A percentile compares a stretch with the other conserved stretches of the same genome.
These are phyloP conservation scores for Coniella vitis DNA, from an alignment of 2,329 filamentous ascomycete species.

Conservation along the genomic window DNA sequence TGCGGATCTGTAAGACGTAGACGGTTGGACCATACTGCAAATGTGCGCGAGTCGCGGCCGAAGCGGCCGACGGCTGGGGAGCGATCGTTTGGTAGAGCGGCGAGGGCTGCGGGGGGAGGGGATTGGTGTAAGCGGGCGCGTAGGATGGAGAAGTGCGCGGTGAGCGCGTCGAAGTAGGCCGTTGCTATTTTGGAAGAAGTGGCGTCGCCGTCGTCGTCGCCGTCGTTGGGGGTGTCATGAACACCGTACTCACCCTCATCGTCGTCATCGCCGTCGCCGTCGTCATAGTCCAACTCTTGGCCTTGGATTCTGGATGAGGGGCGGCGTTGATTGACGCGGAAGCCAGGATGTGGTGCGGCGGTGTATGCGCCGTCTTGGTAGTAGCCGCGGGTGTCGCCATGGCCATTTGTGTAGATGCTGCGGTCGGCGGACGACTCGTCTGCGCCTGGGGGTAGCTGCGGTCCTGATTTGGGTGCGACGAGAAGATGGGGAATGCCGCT, in stretches of 20 bases:
- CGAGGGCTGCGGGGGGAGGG: conserved; percentile 46
- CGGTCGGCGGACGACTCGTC: conserved; percentile 27
- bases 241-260: conserved; percentile 19
- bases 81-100: conserved; percentile 33
- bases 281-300: conserved; percentile 24
- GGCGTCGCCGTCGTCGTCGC: conserved; percentile 20
- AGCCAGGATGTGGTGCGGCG: conserved; percentile 38
- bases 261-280: conserved; percentile 25
- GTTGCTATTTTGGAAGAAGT: conserved; percentile 43
- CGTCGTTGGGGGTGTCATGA: too few species aligned
- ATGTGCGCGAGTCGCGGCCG: conserved; percentile 42
- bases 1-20: conserved; percentile 48
- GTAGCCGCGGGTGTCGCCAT: conserved; percentile 53
- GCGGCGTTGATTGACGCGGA: too few species aligned
- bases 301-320: not conserved
- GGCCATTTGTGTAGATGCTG: conserved; percentile 40
- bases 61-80: conserved; percentile 43
- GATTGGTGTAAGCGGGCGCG: conserved; percentile 52
- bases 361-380: conserved; percentile 77
- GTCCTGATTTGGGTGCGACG: conserved; percentile 52
- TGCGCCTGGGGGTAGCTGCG: conserved; percentile 36
- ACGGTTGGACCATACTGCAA: conserved; percentile 44
- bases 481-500: conserved; percentile 65
- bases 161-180: conserved; percentile 62
- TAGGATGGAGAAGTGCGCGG: conserved; percentile 57